Base-by-base conservation (phyloP, 2,329 filamentous ascomycete genomes). In the Passalora sequoiae region DNA sequence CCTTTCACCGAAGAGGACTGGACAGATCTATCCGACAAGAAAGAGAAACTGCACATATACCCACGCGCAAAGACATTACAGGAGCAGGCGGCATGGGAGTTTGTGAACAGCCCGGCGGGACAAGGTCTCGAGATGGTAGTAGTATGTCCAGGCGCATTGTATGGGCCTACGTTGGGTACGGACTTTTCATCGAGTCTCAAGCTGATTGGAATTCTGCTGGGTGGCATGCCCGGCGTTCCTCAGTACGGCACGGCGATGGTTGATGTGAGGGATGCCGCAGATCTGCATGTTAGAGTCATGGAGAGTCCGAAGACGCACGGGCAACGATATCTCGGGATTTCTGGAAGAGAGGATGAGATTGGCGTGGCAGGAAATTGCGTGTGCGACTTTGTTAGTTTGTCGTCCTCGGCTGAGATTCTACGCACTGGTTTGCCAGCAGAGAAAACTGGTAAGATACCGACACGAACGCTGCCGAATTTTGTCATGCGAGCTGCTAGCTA, bases 181-280 rank as follows among this genome's bases (percentile, higher is more conserved):
- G 46, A 61, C 25, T 53, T 54, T 22, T 51, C 59, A 0, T 51
- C 56, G 5, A 55, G 48, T 29, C 43, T 62, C 12, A 48, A 53
- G 16, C 46, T 60, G 6, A 40, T 64, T 20, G 35, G 52, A 16
- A 50, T 54, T 5, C 40, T 62, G 20, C 53, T 65, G 36, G 57
- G 60, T 30, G 63, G 63, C n/a, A 44, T 61, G 17, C 61, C 60
- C 3, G 62, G 51, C 12, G 40, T 55, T 32, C 61, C 60, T 1
- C 42, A 56, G 4, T 25, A 64, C 6, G 37, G 35, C n/a, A 54
- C 60, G 25, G 47, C 52, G 4, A 20, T 54, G 7, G 59, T 62
- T 12, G 63, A 65, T 40, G 62, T 64, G 1, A 54, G 63, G 4
- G 63, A 66, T 39, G 56, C 63, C 6, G 63, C 57, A 2, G 50